Percentiles rank a stretch among this genome's conserved stretches.
Evolutionary conservation across 164 flowering plant species (phyloP).

Genomic region (Berberis thunbergii): DNA sequence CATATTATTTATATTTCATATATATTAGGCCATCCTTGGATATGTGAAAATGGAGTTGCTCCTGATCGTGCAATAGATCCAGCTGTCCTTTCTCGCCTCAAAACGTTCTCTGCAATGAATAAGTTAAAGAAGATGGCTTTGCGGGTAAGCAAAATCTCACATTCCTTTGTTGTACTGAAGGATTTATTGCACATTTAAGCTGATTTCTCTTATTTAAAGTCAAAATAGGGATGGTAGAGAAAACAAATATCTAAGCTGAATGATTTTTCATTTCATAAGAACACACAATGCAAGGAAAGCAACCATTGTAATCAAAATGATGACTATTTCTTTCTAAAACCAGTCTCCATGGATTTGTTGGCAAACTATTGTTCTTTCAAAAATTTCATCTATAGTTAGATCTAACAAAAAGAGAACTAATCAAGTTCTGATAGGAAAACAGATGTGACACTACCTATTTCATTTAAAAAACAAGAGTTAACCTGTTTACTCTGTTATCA

Average conservation of each 20-base stretch:
- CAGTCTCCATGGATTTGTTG: no score
- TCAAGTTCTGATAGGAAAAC: neutral
- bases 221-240: no score
- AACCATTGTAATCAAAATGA: no score
- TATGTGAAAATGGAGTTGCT: slow-evolving; percentile 97
- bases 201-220: neutral
- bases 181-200: neutral
- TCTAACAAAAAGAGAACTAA: neutral
- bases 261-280: no score
- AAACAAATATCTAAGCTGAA: no score
- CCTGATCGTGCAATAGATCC: slow-evolving; percentile 92
- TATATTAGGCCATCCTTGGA: slow-evolving; percentile 93
- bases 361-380: no score
- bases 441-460: neutral
- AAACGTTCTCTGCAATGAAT: slow-evolving; percentile 98
- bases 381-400: neutral
- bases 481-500: slow-evolving; percentile 10
- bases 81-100: slow-evolving; percentile 96
- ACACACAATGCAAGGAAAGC: no score
- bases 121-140: slow-evolving; percentile 99
- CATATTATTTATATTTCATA: neutral
- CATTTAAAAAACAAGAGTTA: neutral
- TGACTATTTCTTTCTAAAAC: no score
- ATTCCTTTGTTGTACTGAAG: neutral
- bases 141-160: slow-evolving; percentile 36